Percentiles rank a stretch among this genome's conserved stretches.
Evolutionary conservation across 164 flowering plant genomes (phyloP).

Genomic region (Dillenia suffruticosa): DNA sequence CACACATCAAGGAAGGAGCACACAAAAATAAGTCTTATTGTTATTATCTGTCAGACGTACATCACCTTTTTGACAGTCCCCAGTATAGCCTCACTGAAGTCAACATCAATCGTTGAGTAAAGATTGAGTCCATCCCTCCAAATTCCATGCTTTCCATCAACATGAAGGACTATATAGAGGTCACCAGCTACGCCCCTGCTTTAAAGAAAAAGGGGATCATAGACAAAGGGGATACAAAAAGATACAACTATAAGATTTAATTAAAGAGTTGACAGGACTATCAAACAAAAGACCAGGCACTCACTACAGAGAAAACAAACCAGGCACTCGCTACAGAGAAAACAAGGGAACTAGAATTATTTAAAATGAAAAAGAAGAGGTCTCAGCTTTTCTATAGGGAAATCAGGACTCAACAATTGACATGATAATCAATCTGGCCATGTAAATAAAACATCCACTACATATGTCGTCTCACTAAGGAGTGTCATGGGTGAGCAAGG

Average conservation of each 20-base stretch:
- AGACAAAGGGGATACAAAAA: no score
- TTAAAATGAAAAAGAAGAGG: background rate
- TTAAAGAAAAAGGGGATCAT: background rate
- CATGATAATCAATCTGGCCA: no score
- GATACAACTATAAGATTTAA: no score
- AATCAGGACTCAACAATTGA: no score
- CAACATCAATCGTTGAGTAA: conserved; percentile 62
- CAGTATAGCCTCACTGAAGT: conserved; percentile 84
- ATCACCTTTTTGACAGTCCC: conserved; percentile 73
- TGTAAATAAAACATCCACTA: no score
- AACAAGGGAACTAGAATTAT: background rate
- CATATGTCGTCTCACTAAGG: no score
- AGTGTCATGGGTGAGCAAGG: no score
- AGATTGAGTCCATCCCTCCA: conserved; percentile 74
- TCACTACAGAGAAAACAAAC: no score
- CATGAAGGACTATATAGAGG: conserved; percentile 59
- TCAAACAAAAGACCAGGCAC: no score
- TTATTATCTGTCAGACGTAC: background rate
- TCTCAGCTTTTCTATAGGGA: no score
- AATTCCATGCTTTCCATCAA: conserved; percentile 67
- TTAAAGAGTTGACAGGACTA: no score
- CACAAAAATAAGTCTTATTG: background rate
- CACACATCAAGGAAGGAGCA: background rate
- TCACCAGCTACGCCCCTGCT: conserved; percentile 76
- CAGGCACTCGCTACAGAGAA: no score